phyloP scores from a whole-genome alignment of 208 protist species.

The Leishmania arabica region DNA sequence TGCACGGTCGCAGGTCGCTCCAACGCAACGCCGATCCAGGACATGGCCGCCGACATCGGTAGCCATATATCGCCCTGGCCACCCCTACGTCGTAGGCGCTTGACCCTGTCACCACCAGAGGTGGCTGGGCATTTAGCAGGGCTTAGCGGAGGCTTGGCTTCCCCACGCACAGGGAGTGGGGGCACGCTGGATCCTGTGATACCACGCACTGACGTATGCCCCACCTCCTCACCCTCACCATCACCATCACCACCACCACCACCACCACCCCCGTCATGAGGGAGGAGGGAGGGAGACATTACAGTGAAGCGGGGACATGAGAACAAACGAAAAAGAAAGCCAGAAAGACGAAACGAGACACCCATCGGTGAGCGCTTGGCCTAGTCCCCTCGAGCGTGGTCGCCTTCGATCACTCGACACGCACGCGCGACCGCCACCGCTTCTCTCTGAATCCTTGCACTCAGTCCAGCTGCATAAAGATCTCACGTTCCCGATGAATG shows the following conservation, averaged over 20 bases:
- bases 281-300: too few species aligned
- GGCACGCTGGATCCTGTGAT: too few species aligned
- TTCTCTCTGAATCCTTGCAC: not conserved
- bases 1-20: too few species aligned
- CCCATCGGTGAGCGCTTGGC: not conserved
- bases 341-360: not conserved
- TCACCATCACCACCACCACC: too few species aligned
- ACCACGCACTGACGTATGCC: not conserved
- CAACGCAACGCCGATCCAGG: not conserved
- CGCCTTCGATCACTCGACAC: not conserved
- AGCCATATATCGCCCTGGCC: not conserved
- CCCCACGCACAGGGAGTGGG: too few species aligned
- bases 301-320: too few species aligned
- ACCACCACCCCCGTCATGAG: not conserved
- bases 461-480: constrained; percentile 20
- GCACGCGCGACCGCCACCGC: not conserved
- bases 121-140: not conserved
- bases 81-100: not conserved
- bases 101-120: not conserved
- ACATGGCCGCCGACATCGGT: not conserved
- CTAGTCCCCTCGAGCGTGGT: not conserved
- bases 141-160: not conserved
- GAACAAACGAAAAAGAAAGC: not conserved
- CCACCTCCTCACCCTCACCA: too few species aligned
- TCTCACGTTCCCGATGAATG: constrained; percentile 31